A percentile compares a stretch with the other conserved stretches of the same genome.
Conservation (phyloP, 2,329 filamentous ascomycete species). For the Neopestalotiopsis sp. region DNA sequence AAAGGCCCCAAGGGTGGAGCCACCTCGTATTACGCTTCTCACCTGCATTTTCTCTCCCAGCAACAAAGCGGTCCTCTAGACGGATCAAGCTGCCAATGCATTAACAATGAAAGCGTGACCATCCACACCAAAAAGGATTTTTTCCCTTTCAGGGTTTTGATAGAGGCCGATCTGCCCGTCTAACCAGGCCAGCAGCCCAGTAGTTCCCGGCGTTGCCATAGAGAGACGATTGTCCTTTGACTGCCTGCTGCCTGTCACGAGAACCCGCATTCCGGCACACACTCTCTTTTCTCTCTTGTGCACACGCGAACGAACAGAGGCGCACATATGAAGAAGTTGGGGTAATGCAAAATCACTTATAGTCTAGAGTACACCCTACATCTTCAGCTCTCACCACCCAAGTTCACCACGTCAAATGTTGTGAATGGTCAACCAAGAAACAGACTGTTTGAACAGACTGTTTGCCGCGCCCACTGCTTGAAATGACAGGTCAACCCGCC, state of each 20-base stretch:
- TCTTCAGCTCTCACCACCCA: neutral
- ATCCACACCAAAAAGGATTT: slow-evolving; percentile 9
- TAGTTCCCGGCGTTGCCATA: slow-evolving; percentile 9
- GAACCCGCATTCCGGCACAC: neutral
- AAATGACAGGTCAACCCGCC: neutral
- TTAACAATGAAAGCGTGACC: neutral
- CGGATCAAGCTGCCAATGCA: slow-evolving; percentile 3
- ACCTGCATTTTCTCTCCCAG: slow-evolving; percentile 11
- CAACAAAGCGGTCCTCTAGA: neutral
- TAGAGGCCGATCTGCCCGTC: slow-evolving; percentile 1
- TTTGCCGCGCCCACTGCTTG: neutral
- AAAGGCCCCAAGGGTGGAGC: neutral
- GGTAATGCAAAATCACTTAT: neutral
- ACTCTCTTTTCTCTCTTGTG: neutral
- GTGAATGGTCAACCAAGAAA: neutral
- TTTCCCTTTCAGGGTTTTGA: neutral
- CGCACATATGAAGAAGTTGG: neutral
- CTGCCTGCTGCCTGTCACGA: neutral
- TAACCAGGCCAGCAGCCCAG: neutral
- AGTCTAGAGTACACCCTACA: too few species aligned
- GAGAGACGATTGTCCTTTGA: neutral
- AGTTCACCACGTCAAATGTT: neutral
- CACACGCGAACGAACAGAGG: neutral
- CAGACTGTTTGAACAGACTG: neutral
- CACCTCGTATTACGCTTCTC: slow-evolving; percentile 16